Conservation (phyloP, 495 filamentous ascomycete genomes). For the Penicillium samsonianum region DNA sequence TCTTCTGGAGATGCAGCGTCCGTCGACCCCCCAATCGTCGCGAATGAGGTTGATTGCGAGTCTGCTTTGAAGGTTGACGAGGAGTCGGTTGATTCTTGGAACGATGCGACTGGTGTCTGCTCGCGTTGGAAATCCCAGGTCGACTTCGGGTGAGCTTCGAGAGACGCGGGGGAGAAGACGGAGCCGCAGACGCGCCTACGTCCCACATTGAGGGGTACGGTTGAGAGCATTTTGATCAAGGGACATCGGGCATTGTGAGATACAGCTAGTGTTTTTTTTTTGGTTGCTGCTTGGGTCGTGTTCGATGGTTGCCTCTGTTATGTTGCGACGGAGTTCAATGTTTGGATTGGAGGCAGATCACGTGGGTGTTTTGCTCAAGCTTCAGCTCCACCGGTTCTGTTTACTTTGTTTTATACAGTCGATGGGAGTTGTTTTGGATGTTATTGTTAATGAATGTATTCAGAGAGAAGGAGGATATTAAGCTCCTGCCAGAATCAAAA, state of each 20-base stretch:
- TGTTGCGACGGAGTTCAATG: slow-evolving; percentile 1
- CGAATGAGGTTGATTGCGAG: slow-evolving; percentile 19
- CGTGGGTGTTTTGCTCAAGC: slow-evolving; percentile 11
- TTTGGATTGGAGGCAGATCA: slow-evolving; percentile 20
- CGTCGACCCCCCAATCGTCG: slow-evolving; percentile 5
- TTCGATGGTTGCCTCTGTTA: slow-evolving; percentile 1
- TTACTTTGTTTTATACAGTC: background rate
- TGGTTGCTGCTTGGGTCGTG: background rate
- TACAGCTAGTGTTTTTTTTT: background rate
- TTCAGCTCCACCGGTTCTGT: background rate
- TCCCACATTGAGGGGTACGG: slow-evolving; percentile 33
- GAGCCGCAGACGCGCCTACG: slow-evolving; percentile 52
- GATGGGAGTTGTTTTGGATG: background rate
- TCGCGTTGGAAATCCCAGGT: slow-evolving; percentile 16
- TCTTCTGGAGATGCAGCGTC: slow-evolving; percentile 48
- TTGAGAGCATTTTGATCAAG: slow-evolving; percentile 27
- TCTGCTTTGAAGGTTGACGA: slow-evolving; percentile 25
- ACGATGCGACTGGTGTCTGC: slow-evolving; percentile 22
- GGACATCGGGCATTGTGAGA: slow-evolving; percentile 18
- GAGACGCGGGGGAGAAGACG: slow-evolving; percentile 51
- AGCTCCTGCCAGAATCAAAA: background rate
- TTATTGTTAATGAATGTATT: background rate
- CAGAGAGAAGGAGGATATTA: background rate
- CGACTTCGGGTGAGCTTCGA: slow-evolving; percentile 27
- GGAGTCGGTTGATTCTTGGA: slow-evolving; percentile 19